A percentile compares a stretch with the other conserved stretches of the same genome.
phyloP scores from a whole-genome alignment of 495 filamentous ascomycete species.

The Trichoderma erinaceum region DNA sequence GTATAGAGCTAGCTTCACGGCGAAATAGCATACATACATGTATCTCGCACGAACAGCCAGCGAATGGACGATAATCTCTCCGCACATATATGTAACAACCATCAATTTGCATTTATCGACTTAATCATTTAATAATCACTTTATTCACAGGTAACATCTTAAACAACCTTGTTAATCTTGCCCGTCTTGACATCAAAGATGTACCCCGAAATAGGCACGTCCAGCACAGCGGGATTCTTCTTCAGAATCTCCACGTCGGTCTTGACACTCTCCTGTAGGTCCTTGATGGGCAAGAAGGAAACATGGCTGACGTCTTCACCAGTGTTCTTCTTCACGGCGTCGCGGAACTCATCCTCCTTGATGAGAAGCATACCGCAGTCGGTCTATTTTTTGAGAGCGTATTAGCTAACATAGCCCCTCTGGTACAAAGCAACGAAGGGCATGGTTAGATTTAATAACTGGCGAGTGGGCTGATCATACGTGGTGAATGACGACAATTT shows the following conservation, averaged over 20 bases:
- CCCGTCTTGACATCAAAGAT: slow-evolving; percentile 77
- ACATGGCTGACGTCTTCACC: slow-evolving; percentile 36
- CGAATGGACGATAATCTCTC: no score
- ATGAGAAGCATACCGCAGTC: slow-evolving; percentile 83
- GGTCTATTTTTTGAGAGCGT: slow-evolving; percentile 25
- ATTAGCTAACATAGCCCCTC: not conserved
- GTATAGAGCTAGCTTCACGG: no score
- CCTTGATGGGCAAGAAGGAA: slow-evolving; percentile 59
- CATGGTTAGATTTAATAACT: not conserved
- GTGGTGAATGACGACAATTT: slow-evolving; percentile 74
- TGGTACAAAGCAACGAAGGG: not conserved
- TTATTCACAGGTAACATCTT: not conserved
- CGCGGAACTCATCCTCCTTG: slow-evolving; percentile 55
- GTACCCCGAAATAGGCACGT: slow-evolving; percentile 63
- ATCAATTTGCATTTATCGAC: no score
- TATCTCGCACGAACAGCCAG: no score
- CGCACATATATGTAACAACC: no score
- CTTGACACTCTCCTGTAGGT: slow-evolving; percentile 57
- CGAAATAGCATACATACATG: no score
- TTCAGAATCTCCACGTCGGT: slow-evolving; percentile 63
- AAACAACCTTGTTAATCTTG: slow-evolving; percentile 53
- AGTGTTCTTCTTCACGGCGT: slow-evolving; percentile 52
- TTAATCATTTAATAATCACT: not conserved
- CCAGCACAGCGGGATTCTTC: slow-evolving; percentile 51
- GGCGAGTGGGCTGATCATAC: not conserved